A percentile compares a stretch with the other conserved stretches of the same genome.
phyloP scores from a whole-genome alignment of 176 grass and related monocot species.

The Cenchrus fungigraminus region DNA sequence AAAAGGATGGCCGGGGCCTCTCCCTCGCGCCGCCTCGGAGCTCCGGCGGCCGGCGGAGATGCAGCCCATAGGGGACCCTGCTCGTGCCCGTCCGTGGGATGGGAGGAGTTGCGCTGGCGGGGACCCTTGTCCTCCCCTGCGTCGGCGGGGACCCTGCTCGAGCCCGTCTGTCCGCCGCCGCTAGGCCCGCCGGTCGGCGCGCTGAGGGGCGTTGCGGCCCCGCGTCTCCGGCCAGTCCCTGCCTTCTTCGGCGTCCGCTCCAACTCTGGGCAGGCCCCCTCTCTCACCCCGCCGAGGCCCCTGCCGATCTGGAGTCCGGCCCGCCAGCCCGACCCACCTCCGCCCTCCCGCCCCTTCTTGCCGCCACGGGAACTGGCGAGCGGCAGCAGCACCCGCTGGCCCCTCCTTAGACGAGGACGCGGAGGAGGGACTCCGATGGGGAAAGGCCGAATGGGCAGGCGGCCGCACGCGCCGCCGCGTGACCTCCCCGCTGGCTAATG shows the following conservation, averaged over 20 bases:
- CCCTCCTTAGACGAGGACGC: conserved; percentile 41
- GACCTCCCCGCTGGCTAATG: too few species aligned
- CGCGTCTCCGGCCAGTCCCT: conserved; percentile 68
- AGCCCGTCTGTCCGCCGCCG: too few species aligned
- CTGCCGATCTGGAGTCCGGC: conserved; percentile 82
- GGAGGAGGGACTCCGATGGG: conserved; percentile 65
- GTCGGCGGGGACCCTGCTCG: too few species aligned
- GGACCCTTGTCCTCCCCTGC: too few species aligned
- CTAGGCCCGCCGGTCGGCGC: too few species aligned
- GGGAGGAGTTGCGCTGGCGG: too few species aligned
- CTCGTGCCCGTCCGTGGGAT: too few species aligned
- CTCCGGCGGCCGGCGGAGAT: too few species aligned
- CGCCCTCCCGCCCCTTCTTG: conserved; percentile 42
- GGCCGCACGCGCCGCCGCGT: conserved; percentile 9
- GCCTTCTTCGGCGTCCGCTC: conserved; percentile 43
- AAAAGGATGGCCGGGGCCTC: too few species aligned
- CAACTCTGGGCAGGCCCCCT: conserved; percentile 67
- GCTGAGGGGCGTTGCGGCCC: not conserved
- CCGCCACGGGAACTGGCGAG: conserved; percentile 33
- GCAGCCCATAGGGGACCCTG: too few species aligned
- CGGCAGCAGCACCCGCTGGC: conserved; percentile 9
- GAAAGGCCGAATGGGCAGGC: conserved; percentile 55
- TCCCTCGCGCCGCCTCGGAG: too few species aligned
- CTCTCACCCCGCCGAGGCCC: conserved; percentile 42
- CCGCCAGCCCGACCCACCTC: conserved; percentile 40